Percentiles rank a stretch among this genome's conserved stretches.
phyloP scores from a whole-genome alignment of 768 basidiomycete genomes.

The Leccinum variicolor region DNA sequence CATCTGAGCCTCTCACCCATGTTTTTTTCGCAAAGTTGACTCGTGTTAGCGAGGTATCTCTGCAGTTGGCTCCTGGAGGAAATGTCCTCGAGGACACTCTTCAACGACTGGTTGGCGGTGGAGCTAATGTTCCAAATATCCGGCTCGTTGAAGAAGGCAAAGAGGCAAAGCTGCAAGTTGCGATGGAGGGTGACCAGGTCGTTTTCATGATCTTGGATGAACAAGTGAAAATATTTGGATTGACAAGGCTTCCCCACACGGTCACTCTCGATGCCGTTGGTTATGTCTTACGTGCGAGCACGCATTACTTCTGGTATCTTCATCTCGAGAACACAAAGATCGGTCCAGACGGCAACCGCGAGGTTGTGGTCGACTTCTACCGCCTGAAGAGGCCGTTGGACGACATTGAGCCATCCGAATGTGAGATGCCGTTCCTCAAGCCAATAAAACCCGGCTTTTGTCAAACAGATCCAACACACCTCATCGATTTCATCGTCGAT shows the following conservation, averaged over 20 bases:
- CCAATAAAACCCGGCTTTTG: not conserved
- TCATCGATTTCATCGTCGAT: not conserved
- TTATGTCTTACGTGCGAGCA: not conserved
- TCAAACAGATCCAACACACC: not conserved
- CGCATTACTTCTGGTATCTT: not conserved
- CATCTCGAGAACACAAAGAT: not conserved
- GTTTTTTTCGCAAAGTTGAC: constrained; percentile 3
- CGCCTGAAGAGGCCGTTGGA: not conserved
- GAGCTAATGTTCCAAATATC: not conserved
- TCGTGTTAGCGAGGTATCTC: not conserved
- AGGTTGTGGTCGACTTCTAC: not conserved
- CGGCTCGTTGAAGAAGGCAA: not conserved
- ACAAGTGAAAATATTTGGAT: not conserved
- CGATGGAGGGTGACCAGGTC: not conserved
- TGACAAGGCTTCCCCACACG: not conserved
- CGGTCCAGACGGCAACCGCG: not conserved
- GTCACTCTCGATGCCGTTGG: not conserved
- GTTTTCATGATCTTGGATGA: not conserved
- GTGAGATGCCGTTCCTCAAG: not conserved
- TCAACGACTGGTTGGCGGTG: not conserved
- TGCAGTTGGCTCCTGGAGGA: not conserved
- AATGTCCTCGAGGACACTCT: not conserved
- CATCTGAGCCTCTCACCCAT: not conserved
- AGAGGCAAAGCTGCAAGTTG: constrained; percentile 2
- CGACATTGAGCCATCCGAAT: not conserved